These are phyloP conservation scores for Citropsis articulata DNA, from an alignment of 345 rosid species.

Conservation along the genomic window DNA sequence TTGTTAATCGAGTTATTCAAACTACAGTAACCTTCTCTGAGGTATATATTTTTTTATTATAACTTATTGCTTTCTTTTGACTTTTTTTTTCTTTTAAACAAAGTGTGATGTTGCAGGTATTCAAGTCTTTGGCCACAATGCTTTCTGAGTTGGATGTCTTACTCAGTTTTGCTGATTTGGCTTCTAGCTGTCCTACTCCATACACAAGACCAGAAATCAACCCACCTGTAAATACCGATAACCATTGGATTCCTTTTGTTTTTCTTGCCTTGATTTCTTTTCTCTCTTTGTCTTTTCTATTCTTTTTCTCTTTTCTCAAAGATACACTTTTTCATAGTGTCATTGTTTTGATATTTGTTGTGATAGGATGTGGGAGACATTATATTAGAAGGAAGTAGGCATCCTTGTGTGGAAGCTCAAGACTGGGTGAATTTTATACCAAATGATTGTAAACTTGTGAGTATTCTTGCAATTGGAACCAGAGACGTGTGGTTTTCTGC, in stretches of 20 bases:
- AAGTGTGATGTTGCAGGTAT: slow-evolving; percentile 57
- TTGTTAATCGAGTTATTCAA: slow-evolving; percentile 78
- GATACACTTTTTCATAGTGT: background rate
- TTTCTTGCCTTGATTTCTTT: slow-evolving; percentile 12
- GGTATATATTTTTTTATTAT: slow-evolving; percentile 38
- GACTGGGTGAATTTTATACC: slow-evolving; percentile 99
- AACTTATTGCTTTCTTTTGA: slow-evolving; percentile 4
- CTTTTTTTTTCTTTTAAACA: slow-evolving; percentile 15
- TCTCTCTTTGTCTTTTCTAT: background rate
- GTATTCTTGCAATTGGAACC: slow-evolving; percentile 24
- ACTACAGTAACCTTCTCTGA: slow-evolving; percentile 82
- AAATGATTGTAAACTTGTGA: slow-evolving; percentile 90
- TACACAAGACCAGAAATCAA: slow-evolving; percentile 91
- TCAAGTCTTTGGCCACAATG: slow-evolving; percentile 63
- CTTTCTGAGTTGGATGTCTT: slow-evolving; percentile 94
- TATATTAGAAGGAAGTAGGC: slow-evolving; percentile 85
- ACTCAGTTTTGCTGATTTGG: slow-evolving; percentile 93
- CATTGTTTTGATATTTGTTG: slow-evolving; percentile 11
- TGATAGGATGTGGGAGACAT: slow-evolving; percentile 80
- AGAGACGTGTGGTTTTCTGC: background rate
- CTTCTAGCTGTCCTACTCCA: slow-evolving; percentile 85
- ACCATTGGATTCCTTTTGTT: slow-evolving; percentile 15
- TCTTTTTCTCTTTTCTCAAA: background rate
- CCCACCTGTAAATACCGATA: slow-evolving; percentile 49
- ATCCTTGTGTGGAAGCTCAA: slow-evolving; percentile 99